These are phyloP conservation scores for Metschnikowia similis DNA, from an alignment of 805 yeast genomes.

Conservation along the genomic window DNA sequence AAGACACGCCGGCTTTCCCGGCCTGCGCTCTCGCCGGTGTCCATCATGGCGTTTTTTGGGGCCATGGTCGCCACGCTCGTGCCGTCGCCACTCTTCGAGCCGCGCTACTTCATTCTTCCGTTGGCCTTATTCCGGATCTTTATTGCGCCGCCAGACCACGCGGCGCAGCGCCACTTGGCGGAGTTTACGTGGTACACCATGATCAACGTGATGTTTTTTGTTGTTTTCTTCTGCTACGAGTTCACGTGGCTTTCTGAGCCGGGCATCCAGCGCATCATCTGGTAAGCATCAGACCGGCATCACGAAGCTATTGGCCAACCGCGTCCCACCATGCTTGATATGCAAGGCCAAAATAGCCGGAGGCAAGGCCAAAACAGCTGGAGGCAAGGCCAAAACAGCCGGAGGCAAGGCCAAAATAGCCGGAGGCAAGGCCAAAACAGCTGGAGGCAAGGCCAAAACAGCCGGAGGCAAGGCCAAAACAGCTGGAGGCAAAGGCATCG, in stretches of 20 bases:
- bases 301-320: no score
- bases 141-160: constrained; percentile 20
- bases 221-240: constrained; percentile 55
- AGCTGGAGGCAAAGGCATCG: no score
- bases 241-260: constrained; percentile 67
- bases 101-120: constrained; percentile 87
- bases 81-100: constrained; percentile 92
- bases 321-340: no score
- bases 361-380: no score
- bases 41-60: constrained; percentile 47
- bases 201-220: constrained; percentile 50
- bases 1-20: constrained; percentile 4
- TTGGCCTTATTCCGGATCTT: constrained; percentile 68
- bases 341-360: no score
- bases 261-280: constrained; percentile 73
- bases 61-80: constrained; percentile 61
- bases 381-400: no score
- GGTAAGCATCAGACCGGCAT: constrained; percentile 43
- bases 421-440: no score
- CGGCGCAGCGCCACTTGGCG: constrained; percentile 21
- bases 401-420: no score
- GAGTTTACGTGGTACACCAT: constrained; percentile 63
- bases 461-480: no score
- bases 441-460: no score
- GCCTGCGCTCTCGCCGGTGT: constrained; percentile 22